A percentile compares a stretch with the other conserved stretches of the same genome.
These are phyloP conservation scores for Cyberlindnera veronae DNA, from an alignment of 805 yeast genomes.

Conservation along the genomic window DNA sequence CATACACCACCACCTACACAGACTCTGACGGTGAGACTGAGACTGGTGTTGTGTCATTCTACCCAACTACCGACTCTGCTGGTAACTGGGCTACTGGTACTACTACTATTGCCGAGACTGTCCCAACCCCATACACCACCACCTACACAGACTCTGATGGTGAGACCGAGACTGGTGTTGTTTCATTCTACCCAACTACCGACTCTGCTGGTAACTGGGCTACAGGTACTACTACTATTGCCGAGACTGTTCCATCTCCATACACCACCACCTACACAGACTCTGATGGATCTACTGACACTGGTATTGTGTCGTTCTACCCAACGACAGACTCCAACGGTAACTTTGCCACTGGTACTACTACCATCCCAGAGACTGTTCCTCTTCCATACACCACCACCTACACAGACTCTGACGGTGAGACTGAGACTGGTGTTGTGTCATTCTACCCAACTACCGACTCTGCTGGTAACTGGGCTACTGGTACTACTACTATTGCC, in stretches of 20 bases:
- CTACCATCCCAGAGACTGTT: slow-evolving; percentile 13
- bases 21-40: neutral
- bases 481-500: neutral
- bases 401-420: slow-evolving; percentile 2
- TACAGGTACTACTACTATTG: neutral
- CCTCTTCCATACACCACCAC: slow-evolving; percentile 6
- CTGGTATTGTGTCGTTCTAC: slow-evolving; percentile 2
- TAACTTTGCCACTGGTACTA: slow-evolving; percentile 10
- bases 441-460: too few relatives aligned
- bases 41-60: slow-evolving; percentile 2
- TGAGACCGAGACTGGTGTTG: slow-evolving; percentile 7
- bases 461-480: neutral
- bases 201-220: slow-evolving; percentile 4
- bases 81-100: slow-evolving; percentile 2
- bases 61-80: too few relatives aligned
- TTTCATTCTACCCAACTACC: slow-evolving; percentile 10
- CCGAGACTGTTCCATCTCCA: neutral
- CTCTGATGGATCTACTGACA: neutral
- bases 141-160: too few relatives aligned
- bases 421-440: neutral
- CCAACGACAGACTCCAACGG: too few relatives aligned
- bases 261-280: slow-evolving; percentile 7
- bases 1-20: slow-evolving; percentile 8
- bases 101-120: too few relatives aligned
- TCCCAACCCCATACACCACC: slow-evolving; percentile 11